Evolutionary conservation across 257 asterid genomes (phyloP).

Genomic region (Nicotiana benthamiana): DNA sequence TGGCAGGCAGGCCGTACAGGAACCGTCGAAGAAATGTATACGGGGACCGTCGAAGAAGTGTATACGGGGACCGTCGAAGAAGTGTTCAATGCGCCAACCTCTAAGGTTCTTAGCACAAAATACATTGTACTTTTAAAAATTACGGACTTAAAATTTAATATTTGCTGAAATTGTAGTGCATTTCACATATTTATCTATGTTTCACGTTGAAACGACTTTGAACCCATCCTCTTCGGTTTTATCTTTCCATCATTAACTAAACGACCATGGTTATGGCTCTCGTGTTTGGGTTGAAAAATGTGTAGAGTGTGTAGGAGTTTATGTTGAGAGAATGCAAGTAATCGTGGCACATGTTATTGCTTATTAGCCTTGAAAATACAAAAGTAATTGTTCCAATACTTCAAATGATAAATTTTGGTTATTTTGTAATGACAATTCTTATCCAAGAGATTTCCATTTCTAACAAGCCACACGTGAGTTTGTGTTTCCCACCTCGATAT

Average conservation of each 20-base stretch:
- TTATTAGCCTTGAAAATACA: not conserved
- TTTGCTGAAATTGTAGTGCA: not conserved
- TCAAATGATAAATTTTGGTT: not conserved
- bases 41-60: too few species aligned
- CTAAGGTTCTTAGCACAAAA: too few species aligned
- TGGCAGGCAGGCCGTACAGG: too few species aligned
- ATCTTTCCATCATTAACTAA: not conserved
- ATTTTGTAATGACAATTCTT: not conserved
- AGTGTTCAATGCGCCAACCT: too few species aligned
- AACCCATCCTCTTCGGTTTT: not conserved
- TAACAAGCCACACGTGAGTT: not conserved
- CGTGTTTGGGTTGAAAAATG: not conserved
- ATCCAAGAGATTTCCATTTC: slow-evolving; percentile 3
- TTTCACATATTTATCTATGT: too few species aligned
- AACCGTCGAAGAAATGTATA: too few species aligned
- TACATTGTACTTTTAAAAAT: not conserved
- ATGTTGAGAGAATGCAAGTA: not conserved
- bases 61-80: too few species aligned
- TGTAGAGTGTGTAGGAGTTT: not conserved
- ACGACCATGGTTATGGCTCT: not conserved
- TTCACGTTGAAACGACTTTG: not conserved
- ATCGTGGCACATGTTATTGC: not conserved
- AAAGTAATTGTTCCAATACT: not conserved
- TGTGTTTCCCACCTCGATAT: not conserved
- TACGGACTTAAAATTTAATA: not conserved